Conservation (phyloP, 1,284 basidiomycete species). For the Cronartium quercuum region DNA sequence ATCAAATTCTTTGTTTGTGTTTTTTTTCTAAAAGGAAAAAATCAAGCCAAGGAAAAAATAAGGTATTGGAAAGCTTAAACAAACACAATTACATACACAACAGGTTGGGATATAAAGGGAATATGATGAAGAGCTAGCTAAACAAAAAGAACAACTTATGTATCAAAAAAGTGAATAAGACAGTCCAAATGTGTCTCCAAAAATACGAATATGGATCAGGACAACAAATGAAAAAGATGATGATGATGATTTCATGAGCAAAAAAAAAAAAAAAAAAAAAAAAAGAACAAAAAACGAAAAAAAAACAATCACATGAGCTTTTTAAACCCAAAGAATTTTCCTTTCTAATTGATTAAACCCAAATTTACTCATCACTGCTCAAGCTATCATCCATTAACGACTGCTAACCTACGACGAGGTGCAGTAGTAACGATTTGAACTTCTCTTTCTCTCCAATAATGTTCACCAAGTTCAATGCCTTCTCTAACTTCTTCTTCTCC, state of each 20-base stretch:
- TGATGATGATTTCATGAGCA: background rate
- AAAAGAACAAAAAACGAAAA: background rate
- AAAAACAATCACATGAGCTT: background rate
- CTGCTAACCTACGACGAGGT: constrained; percentile 12
- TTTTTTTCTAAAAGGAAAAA: no score
- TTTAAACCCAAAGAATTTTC: background rate
- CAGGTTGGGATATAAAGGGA: background rate
- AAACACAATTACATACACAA: background rate
- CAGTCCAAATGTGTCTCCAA: background rate
- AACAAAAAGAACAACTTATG: background rate
- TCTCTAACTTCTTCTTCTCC: background rate
- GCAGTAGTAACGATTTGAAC: constrained; percentile 29
- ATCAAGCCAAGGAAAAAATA: no score
- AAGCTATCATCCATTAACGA: constrained; percentile 18
- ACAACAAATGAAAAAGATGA: background rate
- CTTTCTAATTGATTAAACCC: background rate
- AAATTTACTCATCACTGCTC: background rate
- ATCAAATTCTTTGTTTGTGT: no score
- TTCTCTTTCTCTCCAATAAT: constrained; percentile 8
- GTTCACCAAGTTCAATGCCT: background rate
- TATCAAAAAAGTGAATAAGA: background rate
- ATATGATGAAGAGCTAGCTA: background rate
- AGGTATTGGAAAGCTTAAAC: background rate
- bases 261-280: background rate
- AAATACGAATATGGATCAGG: background rate